phyloP scores from a whole-genome alignment of 768 basidiomycete species.

The Exidia glandulosa region DNA sequence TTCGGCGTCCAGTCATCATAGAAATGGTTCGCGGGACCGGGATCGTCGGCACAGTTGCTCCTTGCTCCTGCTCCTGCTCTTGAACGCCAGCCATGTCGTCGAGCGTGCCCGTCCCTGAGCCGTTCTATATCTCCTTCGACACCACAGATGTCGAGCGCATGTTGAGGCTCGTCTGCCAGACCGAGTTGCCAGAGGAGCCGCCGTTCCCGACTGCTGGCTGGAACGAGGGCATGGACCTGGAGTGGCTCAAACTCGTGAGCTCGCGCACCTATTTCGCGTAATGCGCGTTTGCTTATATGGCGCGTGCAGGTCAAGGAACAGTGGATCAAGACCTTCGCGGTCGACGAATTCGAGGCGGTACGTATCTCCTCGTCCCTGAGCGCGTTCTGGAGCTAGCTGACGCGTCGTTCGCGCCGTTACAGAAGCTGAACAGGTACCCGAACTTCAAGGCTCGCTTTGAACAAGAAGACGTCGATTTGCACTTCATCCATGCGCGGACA shows the following conservation, averaged over 20 bases:
- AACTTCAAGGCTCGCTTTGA: slow-evolving; percentile 7
- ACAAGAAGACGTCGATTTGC: slow-evolving; percentile 5
- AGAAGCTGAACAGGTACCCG: slow-evolving; percentile 3
- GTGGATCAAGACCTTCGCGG: neutral
- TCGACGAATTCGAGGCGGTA: neutral
- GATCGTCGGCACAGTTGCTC: too few species aligned
- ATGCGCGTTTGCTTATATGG: neutral
- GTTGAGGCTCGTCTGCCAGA: neutral
- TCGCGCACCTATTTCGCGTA: neutral
- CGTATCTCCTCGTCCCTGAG: too few species aligned
- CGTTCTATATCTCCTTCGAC: neutral
- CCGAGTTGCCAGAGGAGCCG: neutral
- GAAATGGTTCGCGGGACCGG: too few species aligned
- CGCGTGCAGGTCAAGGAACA: neutral
- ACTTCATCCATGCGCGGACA: slow-evolving; percentile 8
- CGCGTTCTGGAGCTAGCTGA: too few species aligned
- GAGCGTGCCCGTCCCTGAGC: too few species aligned
- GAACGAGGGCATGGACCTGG: neutral
- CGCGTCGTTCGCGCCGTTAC: too few species aligned
- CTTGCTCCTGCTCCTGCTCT: too few species aligned
- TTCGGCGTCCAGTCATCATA: too few species aligned
- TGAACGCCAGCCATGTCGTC: too few species aligned
- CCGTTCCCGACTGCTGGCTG: neutral
- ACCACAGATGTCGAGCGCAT: neutral
- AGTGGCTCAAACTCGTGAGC: neutral